phyloP scores from a whole-genome alignment of 2,329 filamentous ascomycete species.

The Ceratocystis albifundus region DNA sequence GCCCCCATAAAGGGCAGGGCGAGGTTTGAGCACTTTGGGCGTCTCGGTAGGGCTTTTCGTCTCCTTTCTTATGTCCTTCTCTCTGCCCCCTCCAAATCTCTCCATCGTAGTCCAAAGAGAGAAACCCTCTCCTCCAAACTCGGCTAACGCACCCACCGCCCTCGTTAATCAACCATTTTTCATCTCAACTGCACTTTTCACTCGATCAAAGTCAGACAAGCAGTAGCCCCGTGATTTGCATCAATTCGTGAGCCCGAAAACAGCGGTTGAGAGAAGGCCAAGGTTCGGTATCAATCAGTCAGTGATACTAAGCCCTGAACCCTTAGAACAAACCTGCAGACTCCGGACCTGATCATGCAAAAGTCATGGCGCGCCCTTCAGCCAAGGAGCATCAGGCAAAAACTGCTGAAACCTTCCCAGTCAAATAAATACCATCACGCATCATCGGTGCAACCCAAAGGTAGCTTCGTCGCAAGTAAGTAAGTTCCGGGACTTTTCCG shows the following conservation, averaged over 20 bases:
- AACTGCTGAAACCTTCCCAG: background rate
- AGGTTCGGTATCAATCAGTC: too few species aligned
- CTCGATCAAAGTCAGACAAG: background rate
- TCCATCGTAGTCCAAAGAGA: background rate
- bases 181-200: background rate
- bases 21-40: background rate
- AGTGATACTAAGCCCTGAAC: too few species aligned
- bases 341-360: too few species aligned
- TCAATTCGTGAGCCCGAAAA: too few species aligned
- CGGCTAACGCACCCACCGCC: slow-evolving; percentile 8
- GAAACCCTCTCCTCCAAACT: background rate
- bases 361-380: background rate
- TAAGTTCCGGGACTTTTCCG: background rate
- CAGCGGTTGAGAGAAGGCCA: too few species aligned
- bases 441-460: background rate
- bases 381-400: background rate
- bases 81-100: background rate
- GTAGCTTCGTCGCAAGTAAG: background rate
- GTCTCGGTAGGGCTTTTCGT: too few species aligned
- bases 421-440: background rate
- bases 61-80: background rate
- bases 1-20: background rate
- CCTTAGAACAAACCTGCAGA: too few species aligned
- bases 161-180: background rate
- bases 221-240: too few species aligned